Conservation (phyloP, 2,329 filamentous ascomycete species). For the Lanzia echinophila region DNA sequence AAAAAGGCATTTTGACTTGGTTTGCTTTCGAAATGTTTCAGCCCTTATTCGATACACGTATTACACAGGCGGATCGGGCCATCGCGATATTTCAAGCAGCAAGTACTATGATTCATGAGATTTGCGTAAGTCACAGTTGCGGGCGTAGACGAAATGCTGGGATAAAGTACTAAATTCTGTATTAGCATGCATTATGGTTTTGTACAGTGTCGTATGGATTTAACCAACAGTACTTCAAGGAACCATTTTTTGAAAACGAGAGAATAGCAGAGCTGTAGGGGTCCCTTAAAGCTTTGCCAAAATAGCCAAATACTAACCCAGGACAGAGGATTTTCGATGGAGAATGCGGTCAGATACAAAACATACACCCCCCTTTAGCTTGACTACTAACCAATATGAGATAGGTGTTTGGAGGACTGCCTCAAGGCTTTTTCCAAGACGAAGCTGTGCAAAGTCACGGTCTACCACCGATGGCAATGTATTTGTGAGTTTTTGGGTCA, state of each 20-base stretch:
- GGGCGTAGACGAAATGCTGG: neutral
- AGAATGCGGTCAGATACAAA: neutral
- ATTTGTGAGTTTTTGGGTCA: neutral
- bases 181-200: slow-evolving; percentile 4
- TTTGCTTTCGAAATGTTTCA: slow-evolving; percentile 4
- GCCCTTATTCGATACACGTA: slow-evolving; percentile 1
- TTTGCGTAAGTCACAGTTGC: neutral
- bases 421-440: neutral
- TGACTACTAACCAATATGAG: neutral
- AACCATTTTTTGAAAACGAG: slow-evolving; percentile 5
- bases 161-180: neutral
- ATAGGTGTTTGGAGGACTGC: slow-evolving; percentile 1
- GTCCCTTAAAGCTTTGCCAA: neutral
- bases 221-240: neutral
- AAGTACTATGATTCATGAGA: neutral
- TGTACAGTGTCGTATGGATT: neutral
- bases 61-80: neutral
- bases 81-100: neutral
- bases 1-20: neutral
- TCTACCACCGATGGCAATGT: slow-evolving; percentile 5
- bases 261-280: slow-evolving; percentile 1
- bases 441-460: neutral
- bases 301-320: neutral
- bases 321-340: slow-evolving; percentile 2
- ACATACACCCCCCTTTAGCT: neutral